Conservation (phyloP, 768 basidiomycete genomes). For the Trametes punicea region DNA sequence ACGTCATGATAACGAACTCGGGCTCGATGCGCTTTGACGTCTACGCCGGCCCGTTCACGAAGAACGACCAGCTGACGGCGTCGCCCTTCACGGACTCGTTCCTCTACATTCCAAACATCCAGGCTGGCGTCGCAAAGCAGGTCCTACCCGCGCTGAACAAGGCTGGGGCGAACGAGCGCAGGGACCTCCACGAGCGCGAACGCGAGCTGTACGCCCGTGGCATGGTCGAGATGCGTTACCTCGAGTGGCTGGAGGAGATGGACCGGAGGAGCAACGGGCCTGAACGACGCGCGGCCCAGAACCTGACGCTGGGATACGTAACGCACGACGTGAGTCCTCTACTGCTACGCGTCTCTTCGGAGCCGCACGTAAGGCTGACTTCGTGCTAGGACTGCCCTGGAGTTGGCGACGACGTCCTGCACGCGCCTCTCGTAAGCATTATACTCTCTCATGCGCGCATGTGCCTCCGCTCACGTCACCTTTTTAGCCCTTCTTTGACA, state of each 20-base stretch:
- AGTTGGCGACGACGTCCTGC: conserved; percentile 68
- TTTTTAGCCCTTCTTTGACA: conserved; percentile 43
- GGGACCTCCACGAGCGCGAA: conserved; percentile 35
- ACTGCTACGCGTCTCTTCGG: background rate
- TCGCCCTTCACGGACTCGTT: conserved; percentile 68
- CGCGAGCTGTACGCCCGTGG: conserved; percentile 44
- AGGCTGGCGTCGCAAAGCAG: conserved; percentile 46
- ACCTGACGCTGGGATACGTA: conserved; percentile 72
- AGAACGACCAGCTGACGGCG: conserved; percentile 76
- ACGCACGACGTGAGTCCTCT: conserved; percentile 54
- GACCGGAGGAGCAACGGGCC: conserved; percentile 33
- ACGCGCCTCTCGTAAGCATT: conserved; percentile 44
- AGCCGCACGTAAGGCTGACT: background rate
- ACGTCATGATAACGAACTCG: conserved; percentile 62
- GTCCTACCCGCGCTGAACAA: conserved; percentile 54
- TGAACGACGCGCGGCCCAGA: conserved; percentile 41
- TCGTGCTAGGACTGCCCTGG: conserved; percentile 58
- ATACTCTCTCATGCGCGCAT: background rate
- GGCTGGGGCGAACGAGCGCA: conserved; percentile 36
- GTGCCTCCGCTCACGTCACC: background rate
- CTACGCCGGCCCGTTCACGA: conserved; percentile 67
- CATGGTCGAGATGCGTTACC: conserved; percentile 48
- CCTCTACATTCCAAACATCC: conserved; percentile 56
- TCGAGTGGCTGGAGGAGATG: conserved; percentile 60
- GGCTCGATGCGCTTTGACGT: conserved; percentile 66